These are phyloP conservation scores for Capsella rubella DNA, from an alignment of 441 rosid species.

Conservation along the genomic window DNA sequence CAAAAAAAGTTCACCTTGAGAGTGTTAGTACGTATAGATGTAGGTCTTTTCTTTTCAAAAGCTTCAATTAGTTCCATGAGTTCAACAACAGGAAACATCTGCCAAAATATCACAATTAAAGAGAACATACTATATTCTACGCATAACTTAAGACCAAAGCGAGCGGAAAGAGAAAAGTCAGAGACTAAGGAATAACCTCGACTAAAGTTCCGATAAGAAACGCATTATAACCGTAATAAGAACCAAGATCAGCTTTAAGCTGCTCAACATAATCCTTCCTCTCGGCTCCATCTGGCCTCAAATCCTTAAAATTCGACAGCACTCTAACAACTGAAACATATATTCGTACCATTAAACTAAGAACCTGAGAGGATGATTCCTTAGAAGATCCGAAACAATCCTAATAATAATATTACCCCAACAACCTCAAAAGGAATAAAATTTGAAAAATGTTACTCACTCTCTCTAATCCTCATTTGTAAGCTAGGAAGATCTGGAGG, in stretches of 20 bases:
- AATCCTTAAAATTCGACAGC: conserved; percentile 76
- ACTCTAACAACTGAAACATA: conserved; percentile 73
- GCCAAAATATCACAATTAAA: conserved; percentile 34
- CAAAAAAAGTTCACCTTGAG: conserved; percentile 62
- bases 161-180: conserved; percentile 10
- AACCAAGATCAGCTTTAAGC: conserved; percentile 74
- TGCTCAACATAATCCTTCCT: conserved; percentile 74
- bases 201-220: conserved; percentile 81
- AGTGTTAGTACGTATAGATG: conserved; percentile 88
- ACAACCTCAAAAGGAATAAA: not conserved
- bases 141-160: not conserved
- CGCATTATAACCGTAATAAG: conserved; percentile 92
- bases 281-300: conserved; percentile 70
- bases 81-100: conserved; percentile 97
- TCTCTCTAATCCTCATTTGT: conserved; percentile 81
- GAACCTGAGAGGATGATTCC: not conserved
- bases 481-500: conserved; percentile 80
- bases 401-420: not conserved
- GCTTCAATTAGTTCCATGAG: conserved; percentile 90
- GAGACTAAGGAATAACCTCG: conserved; percentile 60
- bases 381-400: conserved; percentile 7
- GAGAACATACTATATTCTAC: not conserved
- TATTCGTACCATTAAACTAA: conserved; percentile 5
- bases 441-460: conserved; percentile 50
- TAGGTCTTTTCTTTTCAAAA: conserved; percentile 92